Percentiles rank a stretch among this genome's conserved stretches.
Conservation (phyloP, 805 yeast species). For the Cyberlindnera americana region DNA sequence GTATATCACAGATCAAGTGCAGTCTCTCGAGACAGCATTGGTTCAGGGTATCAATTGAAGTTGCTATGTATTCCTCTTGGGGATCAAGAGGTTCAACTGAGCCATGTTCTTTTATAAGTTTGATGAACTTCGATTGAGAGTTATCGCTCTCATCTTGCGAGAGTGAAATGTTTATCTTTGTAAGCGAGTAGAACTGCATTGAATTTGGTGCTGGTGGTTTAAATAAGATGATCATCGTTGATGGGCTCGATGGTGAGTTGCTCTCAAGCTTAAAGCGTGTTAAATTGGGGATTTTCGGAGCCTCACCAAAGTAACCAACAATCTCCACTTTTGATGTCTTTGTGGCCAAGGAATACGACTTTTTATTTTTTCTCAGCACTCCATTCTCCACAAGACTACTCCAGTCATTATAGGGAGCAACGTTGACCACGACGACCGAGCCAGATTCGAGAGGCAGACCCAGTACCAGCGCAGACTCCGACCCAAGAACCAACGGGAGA, state of each 20-base stretch:
- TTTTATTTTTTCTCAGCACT: background rate
- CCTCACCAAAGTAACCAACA: constrained; percentile 12
- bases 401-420: constrained; percentile 6
- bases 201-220: constrained; percentile 67
- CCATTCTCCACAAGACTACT: constrained; percentile 6
- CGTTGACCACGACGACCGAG: constrained; percentile 12
- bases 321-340: background rate
- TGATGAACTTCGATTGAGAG: background rate
- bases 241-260: constrained; percentile 1
- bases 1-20: constrained; percentile 9
- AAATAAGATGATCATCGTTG: constrained; percentile 45
- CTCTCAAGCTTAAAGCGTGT: constrained; percentile 2
- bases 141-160: constrained; percentile 15
- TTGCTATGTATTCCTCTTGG: constrained; percentile 10
- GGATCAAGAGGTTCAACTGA: constrained; percentile 5
- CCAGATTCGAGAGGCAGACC: constrained; percentile 12
- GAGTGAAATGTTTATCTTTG: constrained; percentile 65
- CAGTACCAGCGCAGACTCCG: constrained; percentile 13
- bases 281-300: background rate
- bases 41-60: constrained; percentile 18
- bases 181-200: constrained; percentile 72
- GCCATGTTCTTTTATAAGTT: constrained; percentile 11
- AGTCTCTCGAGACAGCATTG: constrained; percentile 20
- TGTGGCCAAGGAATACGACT: background rate
- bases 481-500: constrained; percentile 14